Evolutionary conservation across 2,329 filamentous ascomycete species (phyloP), one percentile per base, ranked within the genome.

Genomic region (Nemania diffusa): DNA sequence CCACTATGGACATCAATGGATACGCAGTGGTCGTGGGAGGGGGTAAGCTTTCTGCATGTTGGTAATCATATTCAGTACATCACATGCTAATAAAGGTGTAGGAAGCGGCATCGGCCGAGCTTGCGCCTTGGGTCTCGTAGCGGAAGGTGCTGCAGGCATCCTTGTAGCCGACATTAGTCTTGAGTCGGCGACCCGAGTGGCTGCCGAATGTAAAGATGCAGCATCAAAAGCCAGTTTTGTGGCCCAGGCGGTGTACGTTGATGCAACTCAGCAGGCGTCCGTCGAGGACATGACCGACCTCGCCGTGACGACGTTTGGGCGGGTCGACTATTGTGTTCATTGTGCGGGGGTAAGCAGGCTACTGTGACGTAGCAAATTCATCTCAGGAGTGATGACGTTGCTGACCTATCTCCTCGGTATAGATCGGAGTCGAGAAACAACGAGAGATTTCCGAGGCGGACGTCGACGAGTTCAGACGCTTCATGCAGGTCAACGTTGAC

Each of bases 301-400:
- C 5, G 57, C 42, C 29, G 29, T 50, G 11, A 22, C 61, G n/a
- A 13, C n/a, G 2, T 69, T 70, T 32, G 62, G 57, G 7, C 66
- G 72, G 2, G 48, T 72, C 22, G 59, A 62, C 40, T 62, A 62
- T 26, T 62, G 59, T 11, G 59, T 73, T n/a, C 71, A 68, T 24
- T 57, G 62, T 34, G 72, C 70, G 9, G 71, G 72, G 22, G 69
- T 72, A 60, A 61, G 65, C 57, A 20, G 7, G 26, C 15, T 44
- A 17, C 24, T 22, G 34, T n/a, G n/a, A n/a, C n/a, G n/a, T n/a
- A 34, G 32, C 8, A 3, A 11, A 34, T 9, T 24, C 22, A 48
- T 6, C 22, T 7, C n/a, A 44, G 11, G 17, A 17, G n/a, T 48
- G 44, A 22, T 22, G 7, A 13, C 17, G n/a, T 24, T 27, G 15